Percentiles rank a stretch among this genome's conserved stretches.
phyloP scores from a whole-genome alignment of 2,329 filamentous ascomycete species.

The Botrytis fabae region DNA sequence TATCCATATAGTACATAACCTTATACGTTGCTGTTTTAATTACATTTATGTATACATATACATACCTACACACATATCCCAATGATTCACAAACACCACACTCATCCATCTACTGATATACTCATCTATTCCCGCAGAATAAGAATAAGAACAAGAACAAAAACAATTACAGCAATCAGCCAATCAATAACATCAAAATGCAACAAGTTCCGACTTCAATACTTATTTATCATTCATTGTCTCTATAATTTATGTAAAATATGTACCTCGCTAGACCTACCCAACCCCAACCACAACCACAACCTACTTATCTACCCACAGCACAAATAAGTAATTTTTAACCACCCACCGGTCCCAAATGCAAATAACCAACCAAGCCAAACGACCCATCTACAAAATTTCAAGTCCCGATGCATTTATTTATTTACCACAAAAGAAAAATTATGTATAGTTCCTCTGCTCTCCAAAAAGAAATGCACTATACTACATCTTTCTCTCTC shows the following conservation, averaged over 20 bases:
- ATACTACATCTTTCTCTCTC: neutral
- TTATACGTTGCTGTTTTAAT: no score
- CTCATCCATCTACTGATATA: no score
- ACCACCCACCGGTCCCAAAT: neutral
- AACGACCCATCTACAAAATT: conserved; percentile 7
- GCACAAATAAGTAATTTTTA: neutral
- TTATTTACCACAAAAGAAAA: neutral
- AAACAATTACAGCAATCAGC: neutral
- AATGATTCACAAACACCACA: no score
- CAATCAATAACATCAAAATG: neutral
- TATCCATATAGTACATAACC: no score
- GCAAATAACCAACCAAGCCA: conserved; percentile 2
- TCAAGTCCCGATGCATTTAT: neutral
- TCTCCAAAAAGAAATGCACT: neutral
- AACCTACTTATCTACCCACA: neutral
- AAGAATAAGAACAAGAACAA: no score
- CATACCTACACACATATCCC: no score
- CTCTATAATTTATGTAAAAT: neutral
- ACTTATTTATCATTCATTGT: neutral
- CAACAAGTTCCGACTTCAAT: neutral
- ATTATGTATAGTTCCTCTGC: neutral
- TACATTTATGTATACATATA: no score
- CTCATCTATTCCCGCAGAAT: no score
- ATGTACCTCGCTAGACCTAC: neutral
- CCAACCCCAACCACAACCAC: neutral